Percentiles rank a stretch among this genome's conserved stretches.
phyloP scores from a whole-genome alignment of 2,329 filamentous ascomycete genomes.

The Alternaria brassicicola region DNA sequence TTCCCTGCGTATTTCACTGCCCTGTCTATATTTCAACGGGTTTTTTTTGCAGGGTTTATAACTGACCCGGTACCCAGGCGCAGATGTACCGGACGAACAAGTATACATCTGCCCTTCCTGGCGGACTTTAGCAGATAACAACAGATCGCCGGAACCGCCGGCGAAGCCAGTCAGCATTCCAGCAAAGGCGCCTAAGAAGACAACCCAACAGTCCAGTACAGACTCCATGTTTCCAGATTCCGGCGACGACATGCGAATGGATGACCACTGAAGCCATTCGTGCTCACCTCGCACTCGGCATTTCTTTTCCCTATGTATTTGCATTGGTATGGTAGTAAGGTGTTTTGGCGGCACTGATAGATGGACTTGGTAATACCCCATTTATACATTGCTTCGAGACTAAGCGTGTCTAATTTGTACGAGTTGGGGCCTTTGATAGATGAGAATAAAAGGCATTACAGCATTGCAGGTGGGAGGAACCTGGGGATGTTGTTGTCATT shows the following conservation, averaged over 20 bases:
- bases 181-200: not conserved
- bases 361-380: conserved; percentile 25
- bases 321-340: conserved; percentile 13
- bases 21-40: not conserved
- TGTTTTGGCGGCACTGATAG: conserved; percentile 8
- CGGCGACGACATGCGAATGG: not conserved
- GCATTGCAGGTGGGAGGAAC: not conserved
- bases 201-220: conserved; percentile 1
- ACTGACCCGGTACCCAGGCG: conserved; percentile 1
- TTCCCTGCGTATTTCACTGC: not conserved
- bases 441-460: conserved; percentile 6
- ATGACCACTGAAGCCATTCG: not conserved
- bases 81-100: not conserved
- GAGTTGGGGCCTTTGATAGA: conserved; percentile 6
- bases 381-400: conserved; percentile 14
- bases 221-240: conserved; percentile 17
- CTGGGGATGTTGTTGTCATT: not conserved
- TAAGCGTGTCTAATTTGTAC: conserved; percentile 12
- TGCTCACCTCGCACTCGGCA: not conserved
- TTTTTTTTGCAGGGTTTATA: not conserved
- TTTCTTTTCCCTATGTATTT: conserved; percentile 6
- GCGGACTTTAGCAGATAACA: not conserved
- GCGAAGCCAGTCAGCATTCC: not conserved
- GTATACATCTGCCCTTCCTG: not conserved
- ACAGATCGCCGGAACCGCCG: not conserved